A percentile compares a stretch with the other conserved stretches of the same genome.
Conservation (phyloP, 768 basidiomycete genomes). For the Leccinum longicurvipes region DNA sequence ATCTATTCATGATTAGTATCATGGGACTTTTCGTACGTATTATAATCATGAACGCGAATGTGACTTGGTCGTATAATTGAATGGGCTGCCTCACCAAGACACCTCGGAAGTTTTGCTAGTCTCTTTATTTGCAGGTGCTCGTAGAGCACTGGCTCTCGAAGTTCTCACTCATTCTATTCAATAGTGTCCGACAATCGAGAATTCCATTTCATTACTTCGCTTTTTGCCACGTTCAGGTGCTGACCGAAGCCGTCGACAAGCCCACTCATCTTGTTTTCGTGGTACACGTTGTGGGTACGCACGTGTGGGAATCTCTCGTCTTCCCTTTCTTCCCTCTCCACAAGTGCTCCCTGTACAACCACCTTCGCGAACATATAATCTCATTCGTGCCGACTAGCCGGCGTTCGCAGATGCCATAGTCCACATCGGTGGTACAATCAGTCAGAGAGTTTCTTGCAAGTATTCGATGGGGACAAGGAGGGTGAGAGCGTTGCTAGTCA, state of each 20-base stretch:
- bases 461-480: slow-evolving; percentile 16
- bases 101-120: background rate
- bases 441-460: slow-evolving; percentile 58
- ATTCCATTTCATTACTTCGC: slow-evolving; percentile 5
- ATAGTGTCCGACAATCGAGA: background rate
- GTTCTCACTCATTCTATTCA: background rate
- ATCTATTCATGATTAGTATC: slow-evolving; percentile 14
- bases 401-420: slow-evolving; percentile 47
- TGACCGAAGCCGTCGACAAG: no score
- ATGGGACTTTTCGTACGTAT: slow-evolving; percentile 20
- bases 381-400: slow-evolving; percentile 31
- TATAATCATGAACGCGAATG: slow-evolving; percentile 5
- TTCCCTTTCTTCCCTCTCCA: no score
- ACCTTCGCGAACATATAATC: background rate
- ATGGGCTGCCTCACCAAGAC: background rate
- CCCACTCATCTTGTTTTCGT: no score
- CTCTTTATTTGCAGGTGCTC: background rate
- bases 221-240: background rate
- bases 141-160: background rate
- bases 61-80: background rate
- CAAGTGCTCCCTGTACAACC: no score
- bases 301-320: no score
- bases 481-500: slow-evolving; percentile 13
- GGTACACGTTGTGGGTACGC: no score
- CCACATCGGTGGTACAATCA: slow-evolving; percentile 39